Evolutionary conservation across 1,284 basidiomycete species (phyloP).

Genomic region (Heliocybe sulcata): DNA sequence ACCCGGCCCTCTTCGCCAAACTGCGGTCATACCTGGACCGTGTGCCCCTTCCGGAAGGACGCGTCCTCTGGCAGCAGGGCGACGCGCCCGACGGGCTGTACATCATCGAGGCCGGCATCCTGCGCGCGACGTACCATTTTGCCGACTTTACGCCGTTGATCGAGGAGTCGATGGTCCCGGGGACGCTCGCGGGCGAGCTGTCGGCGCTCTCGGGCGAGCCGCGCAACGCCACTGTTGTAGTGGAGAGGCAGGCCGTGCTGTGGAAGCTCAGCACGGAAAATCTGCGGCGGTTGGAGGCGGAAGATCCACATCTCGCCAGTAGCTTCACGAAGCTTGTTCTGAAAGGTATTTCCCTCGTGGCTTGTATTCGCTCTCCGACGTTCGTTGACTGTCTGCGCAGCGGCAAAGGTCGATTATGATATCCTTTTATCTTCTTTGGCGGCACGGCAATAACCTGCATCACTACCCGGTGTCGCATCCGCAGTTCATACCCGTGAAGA

Average conservation of each 20-base stretch:
- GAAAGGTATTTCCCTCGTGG: conserved; percentile 50
- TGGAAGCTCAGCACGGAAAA: conserved; percentile 69
- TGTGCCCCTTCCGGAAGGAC: conserved; percentile 47
- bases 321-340: conserved; percentile 69
- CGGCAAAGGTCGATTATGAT: conserved; percentile 76
- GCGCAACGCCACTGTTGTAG: conserved; percentile 82
- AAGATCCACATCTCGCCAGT: conserved; percentile 59
- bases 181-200: conserved; percentile 85
- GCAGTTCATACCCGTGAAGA: not conserved
- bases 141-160: conserved; percentile 58
- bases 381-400: conserved; percentile 25
- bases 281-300: conserved; percentile 54
- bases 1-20: conserved; percentile 39
- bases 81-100: conserved; percentile 80
- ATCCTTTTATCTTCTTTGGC: conserved; percentile 67
- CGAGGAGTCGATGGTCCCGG: conserved; percentile 89
- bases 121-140: conserved; percentile 77
- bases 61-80: conserved; percentile 71
- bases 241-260: conserved; percentile 69
- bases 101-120: conserved; percentile 78
- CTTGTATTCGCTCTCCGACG: not conserved
- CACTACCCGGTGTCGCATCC: too few relatives aligned
- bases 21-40: conserved; percentile 73
- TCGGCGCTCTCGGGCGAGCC: conserved; percentile 70
- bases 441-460: conserved; percentile 39